Base-by-base conservation (phyloP, 805 yeast genomes). In the Candida endomychidarum region DNA sequence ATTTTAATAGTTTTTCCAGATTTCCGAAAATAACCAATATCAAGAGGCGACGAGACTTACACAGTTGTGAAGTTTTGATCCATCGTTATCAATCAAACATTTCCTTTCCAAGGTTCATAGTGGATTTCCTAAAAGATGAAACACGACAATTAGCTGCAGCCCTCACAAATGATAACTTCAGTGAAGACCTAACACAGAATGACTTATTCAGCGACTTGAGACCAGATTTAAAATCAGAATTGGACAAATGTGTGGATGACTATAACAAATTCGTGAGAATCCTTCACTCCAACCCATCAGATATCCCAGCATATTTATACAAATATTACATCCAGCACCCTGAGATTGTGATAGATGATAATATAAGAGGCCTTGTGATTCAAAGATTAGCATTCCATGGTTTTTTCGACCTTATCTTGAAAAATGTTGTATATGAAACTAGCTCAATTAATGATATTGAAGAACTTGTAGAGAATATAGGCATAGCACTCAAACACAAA, bases 361-460 rank as follows among this genome's bases (percentile, higher is more conserved):
- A 45, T 7, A 41, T 50, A 34, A 49, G 52, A 35, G 42, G 43
- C n/a, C 47, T 62, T 18, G 42, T 63, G 5, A 42, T 63, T n/a
- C 47, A 52, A 21, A 38, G 63, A 19, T 48, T 69, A 17, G 42
- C 60, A n/a, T 63, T 50, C 36, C 70, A 67, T 47, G 52, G 54
- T 32, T 50, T 50, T 27, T 68, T 56, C 54, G 47, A 42, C 6
- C 48, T 46, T 10, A 53, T 63, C 34, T 69, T 73, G 73, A 42
- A 44, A 8, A 39, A 60, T 9, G 49, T 57, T 24, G 28, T 62
- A 2, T 53, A 51, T 20, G 56, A 57, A 10, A 49, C 56, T 8
- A 49, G 58, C 15, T 53, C 65, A 12, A 50, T 69, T 12, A 53
- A 53, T 14, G 74, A 67, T 37, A 47, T 67, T 16, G 73, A 68